Base-by-base conservation (phyloP, 1,284 basidiomycete genomes). In the Leccinum holopus region DNA sequence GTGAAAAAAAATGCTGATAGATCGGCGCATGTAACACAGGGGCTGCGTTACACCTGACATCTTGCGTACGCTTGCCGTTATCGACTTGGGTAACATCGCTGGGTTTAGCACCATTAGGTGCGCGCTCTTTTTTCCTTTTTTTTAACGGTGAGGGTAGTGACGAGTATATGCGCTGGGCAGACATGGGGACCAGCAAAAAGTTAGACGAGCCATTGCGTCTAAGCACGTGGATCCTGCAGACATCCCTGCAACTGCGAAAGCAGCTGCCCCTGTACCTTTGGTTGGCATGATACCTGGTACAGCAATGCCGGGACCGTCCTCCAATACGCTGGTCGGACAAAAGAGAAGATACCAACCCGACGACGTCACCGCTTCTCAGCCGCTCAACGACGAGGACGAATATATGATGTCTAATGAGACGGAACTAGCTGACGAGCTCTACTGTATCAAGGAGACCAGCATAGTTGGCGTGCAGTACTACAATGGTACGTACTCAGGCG, bases 381-480 rank as follows among this genome's bases (percentile, higher is more conserved):
- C 58, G 35, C 53, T 44, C 8, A 57, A 66, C 16, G 72, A 78
- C 11, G 77, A 80, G 18, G 77, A 81, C 18, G 81, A 82, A 16
- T 81, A 83, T 6, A 78, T 80, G 12, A 74, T 75, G 39, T 67
- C 68, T 6, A 65, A 66, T 1, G 81, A 84, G 47, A 76, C 78
- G 53, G 85, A 91, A 55, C 70, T 69, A 6, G 75, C 63, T 14
- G 88, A 90, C 62, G 88, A 94, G 74, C 75, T 92, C 21, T 91
- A 88, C 70, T 83, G 86, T 57, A 80, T 78, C 11, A 63, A 86
- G 69, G 76, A 75, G 10, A 84, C 88, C 0, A 87, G 83, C 56
- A 85, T 93, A 14, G 93, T 94, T 0, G 92, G 92, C 0, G 79
- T 94, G 11, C 91, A 92, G 70, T 92, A 95, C 71, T 95, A 95